phyloP scores from a whole-genome alignment of 139 green algal species.

The Pleodorina starrii region DNA sequence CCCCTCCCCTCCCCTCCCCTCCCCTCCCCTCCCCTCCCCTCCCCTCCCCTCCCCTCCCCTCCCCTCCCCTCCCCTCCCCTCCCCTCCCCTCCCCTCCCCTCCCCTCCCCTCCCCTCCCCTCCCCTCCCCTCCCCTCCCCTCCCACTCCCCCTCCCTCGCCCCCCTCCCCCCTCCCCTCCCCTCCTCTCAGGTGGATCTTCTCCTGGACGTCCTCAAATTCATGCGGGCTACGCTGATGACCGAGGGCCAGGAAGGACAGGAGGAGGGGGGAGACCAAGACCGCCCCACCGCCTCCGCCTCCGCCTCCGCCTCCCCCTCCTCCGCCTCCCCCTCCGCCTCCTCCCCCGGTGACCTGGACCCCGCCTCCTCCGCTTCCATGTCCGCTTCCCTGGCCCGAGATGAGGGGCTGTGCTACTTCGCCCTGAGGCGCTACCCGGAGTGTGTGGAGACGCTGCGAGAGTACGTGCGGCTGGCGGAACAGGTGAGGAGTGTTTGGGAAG shows the following conservation, averaged over 20 bases:
- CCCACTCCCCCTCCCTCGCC: too few species aligned
- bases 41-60: too few species aligned
- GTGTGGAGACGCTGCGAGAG: background rate
- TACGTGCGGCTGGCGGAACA: conserved; percentile 8
- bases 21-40: too few species aligned
- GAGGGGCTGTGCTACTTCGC: conserved; percentile 47
- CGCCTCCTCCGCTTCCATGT: background rate
- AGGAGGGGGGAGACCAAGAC: background rate
- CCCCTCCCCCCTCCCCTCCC: too few species aligned
- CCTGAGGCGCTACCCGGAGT: conserved; percentile 32
- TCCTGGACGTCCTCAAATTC: conserved; percentile 11
- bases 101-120: too few species aligned
- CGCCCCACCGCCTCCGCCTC: too few species aligned
- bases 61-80: too few species aligned
- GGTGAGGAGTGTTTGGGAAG: too few species aligned
- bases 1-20: too few species aligned
- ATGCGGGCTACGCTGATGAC: conserved; percentile 4
- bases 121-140: too few species aligned
- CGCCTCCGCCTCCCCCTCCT: background rate
- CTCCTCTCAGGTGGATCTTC: conserved; percentile 8
- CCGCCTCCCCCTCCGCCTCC: background rate
- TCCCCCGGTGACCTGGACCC: too few species aligned
- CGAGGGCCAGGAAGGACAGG: background rate
- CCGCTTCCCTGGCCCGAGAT: conserved; percentile 10
- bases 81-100: too few species aligned